Evolutionary conservation across 305 asterid species (phyloP).

Genomic region (Fraxinus velutina): DNA sequence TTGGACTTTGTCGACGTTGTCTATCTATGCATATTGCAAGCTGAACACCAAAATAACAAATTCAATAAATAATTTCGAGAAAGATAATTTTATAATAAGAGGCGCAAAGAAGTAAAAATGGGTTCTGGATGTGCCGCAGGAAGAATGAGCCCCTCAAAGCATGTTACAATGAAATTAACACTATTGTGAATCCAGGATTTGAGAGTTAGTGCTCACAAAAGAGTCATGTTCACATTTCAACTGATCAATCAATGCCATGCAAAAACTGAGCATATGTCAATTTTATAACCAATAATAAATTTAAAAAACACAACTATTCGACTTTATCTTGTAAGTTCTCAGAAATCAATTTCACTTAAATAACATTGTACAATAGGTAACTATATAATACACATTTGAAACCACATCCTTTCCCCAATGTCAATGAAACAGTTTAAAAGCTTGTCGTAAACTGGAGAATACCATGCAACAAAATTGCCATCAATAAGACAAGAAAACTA

Average conservation of each 20-base stretch:
- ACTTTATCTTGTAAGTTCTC: background rate
- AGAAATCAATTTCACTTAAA: background rate
- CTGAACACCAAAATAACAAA: conserved; percentile 39
- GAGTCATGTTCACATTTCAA: background rate
- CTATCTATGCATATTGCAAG: conserved; percentile 75
- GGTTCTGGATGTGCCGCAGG: background rate
- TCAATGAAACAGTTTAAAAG: background rate
- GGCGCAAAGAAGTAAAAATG: background rate
- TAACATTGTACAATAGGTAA: background rate
- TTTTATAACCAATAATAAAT: background rate
- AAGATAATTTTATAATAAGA: background rate
- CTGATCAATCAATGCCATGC: background rate
- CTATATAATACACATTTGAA: background rate
- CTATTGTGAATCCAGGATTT: background rate
- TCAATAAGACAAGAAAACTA: background rate
- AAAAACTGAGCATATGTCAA: background rate
- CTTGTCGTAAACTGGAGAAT: background rate
- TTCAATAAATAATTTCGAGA: background rate
- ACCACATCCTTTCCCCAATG: background rate
- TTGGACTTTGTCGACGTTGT: conserved; percentile 45
- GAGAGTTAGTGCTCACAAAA: background rate
- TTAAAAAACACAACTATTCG: background rate
- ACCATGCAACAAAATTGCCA: background rate
- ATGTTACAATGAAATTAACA: background rate
- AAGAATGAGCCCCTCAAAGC: background rate